A percentile compares a stretch with the other conserved stretches of the same genome.
phyloP scores from a whole-genome alignment of 2,329 filamentous ascomycete species.

The Stagonosporopsis chrysanthemi region DNA sequence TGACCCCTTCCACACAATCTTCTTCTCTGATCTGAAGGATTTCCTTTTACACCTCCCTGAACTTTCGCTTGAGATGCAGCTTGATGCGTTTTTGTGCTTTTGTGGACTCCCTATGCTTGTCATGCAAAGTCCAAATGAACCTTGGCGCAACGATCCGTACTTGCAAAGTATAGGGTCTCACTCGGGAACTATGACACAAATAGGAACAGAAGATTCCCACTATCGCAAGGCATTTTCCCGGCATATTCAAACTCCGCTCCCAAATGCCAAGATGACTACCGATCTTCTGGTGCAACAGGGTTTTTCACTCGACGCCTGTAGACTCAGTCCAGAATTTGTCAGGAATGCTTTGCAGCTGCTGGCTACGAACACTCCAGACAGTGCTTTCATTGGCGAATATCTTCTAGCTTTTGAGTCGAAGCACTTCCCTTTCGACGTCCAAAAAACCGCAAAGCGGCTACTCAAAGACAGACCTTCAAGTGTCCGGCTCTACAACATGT shows the following conservation, averaged over 20 bases:
- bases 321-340: constrained; percentile 29
- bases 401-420: constrained; percentile 71
- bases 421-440: constrained; percentile 62
- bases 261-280: constrained; percentile 31
- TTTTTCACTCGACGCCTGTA: constrained; percentile 25
- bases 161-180: not conserved
- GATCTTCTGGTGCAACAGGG: constrained; percentile 35
- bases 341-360: constrained; percentile 63
- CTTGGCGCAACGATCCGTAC: constrained; percentile 56
- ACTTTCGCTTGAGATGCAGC: constrained; percentile 56
- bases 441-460: constrained; percentile 75
- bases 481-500: constrained; percentile 77
- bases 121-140: no score
- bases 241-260: constrained; percentile 6
- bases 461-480: constrained; percentile 73
- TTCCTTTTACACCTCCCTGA: constrained; percentile 61
- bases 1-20: constrained; percentile 82
- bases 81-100: constrained; percentile 70
- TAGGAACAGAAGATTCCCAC: not conserved
- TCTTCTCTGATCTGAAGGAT: constrained; percentile 77
- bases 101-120: constrained; percentile 54
- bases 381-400: constrained; percentile 69
- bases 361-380: constrained; percentile 47
- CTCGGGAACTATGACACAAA: not conserved
- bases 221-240: constrained; percentile 1